Evolutionary conservation across 169 alveolate genomes (phyloP), one percentile per base, ranked within the genome.

Genomic region (Theileria parva): DNA sequence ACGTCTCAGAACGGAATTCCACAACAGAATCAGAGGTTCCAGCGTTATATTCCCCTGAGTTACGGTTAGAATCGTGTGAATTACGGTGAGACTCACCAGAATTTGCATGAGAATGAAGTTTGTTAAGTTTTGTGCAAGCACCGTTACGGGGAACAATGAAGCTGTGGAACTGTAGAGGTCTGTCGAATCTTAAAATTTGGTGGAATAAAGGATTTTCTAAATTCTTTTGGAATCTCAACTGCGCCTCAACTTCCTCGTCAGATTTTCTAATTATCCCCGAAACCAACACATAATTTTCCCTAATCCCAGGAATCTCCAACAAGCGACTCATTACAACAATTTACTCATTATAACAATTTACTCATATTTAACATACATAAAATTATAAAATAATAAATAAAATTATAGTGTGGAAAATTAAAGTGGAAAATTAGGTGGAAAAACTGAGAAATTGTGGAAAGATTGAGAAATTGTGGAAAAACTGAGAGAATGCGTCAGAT

Each of bases 81-180:
- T 32, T 32, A 32, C 8, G 1, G 37, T 32, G 1, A 32, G 37
- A 32, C 5, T 32, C 5, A 5, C 1, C 15, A 44, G 53, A 44
- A 44, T 44, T 13, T 1, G 3, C 15, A 8, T 44, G 53, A 44
- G 53, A 44, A 4, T 44, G 12, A 44, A 15, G 5, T 32, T 32
- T 32, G 37, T 32, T 32, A 32, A 32, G 37, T 32, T 32, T 32
- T 32, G 37, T 32, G 37, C 37, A 32, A 32, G 37, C 37, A 2
- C 37, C 37, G 37, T 32, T 2, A 32, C 1, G 37, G 5, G 37
- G 37, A 32, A 83, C 60, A n/a, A 69, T 64, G 39, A 83, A 37
- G 13, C 85, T 51, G 19, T 63, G 59, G 39, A 83, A 83, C 0
- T 39, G 48, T 23, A 83, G 6, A n/a, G 89, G 86, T 2, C 68